Evolutionary conservation across 1,284 basidiomycete genomes (phyloP).

Genomic region (Tilletiaria anomala): DNA sequence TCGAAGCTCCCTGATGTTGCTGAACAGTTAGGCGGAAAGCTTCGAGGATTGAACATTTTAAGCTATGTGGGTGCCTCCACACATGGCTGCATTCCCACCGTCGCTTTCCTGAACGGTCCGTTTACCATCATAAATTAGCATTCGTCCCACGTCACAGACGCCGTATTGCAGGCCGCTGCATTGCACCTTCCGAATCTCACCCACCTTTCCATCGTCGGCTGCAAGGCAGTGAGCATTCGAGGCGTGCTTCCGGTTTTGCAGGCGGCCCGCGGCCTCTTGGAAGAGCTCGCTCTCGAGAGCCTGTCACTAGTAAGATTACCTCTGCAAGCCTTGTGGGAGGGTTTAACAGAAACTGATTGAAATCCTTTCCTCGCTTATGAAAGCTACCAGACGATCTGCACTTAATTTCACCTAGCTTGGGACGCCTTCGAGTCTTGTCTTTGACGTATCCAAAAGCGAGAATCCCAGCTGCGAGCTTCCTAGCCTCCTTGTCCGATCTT

Average conservation of each 20-base stretch:
- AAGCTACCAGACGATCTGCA: slow-evolving; percentile 8
- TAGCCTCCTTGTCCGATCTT: slow-evolving; percentile 10
- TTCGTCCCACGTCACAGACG: slow-evolving; percentile 22
- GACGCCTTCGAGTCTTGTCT: slow-evolving; percentile 9
- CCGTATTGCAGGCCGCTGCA: slow-evolving; percentile 10
- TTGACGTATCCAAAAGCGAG: slow-evolving; percentile 21
- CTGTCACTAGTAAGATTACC: slow-evolving; percentile 7
- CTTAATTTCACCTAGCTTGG: slow-evolving; percentile 7
- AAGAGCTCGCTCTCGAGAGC: slow-evolving; percentile 25
- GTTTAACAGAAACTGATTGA: background rate
- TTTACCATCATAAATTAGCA: slow-evolving; percentile 6
- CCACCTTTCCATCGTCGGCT: slow-evolving; percentile 24
- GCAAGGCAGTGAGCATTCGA: slow-evolving; percentile 18
- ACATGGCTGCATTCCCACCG: background rate
- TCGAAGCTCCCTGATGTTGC: slow-evolving; percentile 11
- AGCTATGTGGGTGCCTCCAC: slow-evolving; percentile 1
- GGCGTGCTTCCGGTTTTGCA: slow-evolving; percentile 19
- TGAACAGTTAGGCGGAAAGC: slow-evolving; percentile 4
- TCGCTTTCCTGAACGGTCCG: background rate
- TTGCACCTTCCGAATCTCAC: slow-evolving; percentile 12
- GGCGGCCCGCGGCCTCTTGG: slow-evolving; percentile 6
- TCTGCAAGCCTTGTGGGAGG: background rate
- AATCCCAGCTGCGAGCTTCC: slow-evolving; percentile 12
- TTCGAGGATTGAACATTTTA: slow-evolving; percentile 2
- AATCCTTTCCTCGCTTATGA: slow-evolving; percentile 1